Evolutionary conservation across 345 rosid species (phyloP), one percentile per base, ranked within the genome.

Genomic region (Sisymbrium altissimum): DNA sequence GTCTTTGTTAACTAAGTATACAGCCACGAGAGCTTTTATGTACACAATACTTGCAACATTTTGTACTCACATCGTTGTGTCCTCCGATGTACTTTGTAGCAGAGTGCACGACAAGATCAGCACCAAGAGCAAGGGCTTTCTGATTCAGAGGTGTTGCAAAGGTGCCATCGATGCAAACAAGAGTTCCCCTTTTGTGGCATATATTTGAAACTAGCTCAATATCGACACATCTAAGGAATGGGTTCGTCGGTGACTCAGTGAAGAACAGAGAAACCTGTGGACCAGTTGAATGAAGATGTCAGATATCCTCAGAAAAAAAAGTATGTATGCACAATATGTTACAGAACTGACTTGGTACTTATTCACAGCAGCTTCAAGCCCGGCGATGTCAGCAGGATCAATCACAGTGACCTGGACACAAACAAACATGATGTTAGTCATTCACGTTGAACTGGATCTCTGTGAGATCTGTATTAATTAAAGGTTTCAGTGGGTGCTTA

Each of bases 121-220:
- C 97, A 64, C 99, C 99, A 74, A 90, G 88, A 18, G 96, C 86
- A 68, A 95, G 90, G 18, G 92, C 96, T 82, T 92, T 95, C 82
- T 95, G 99, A 79, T 95, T 95, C 74, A 95, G 80, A 76, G 98
- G 96, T 59, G 99, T 95, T 32, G 99, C 99, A 82, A 95, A 95
- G 75, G 99, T 95, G 71, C 99, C 99, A 78, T 95, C 99, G 39
- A 95, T 85, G 87, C 99, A 95, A 46, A 95, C 99, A 61, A 92
- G 73, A 52, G 96, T 86, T 75, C 97, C 98, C 68, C 90, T 90
- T 29, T 79, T 87, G 80, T 86, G 98, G 82, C 98, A 95, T 52
- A 92, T 89, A 43, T 88, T 79, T 36, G 98, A 90, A 68, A 92
- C 97, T 79, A 87, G 72, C 87, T 89, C 73, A 79, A 95, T 84